Evolutionary conservation across 106 monocot species (phyloP).

Genomic region (Xerophyta viscosa): DNA sequence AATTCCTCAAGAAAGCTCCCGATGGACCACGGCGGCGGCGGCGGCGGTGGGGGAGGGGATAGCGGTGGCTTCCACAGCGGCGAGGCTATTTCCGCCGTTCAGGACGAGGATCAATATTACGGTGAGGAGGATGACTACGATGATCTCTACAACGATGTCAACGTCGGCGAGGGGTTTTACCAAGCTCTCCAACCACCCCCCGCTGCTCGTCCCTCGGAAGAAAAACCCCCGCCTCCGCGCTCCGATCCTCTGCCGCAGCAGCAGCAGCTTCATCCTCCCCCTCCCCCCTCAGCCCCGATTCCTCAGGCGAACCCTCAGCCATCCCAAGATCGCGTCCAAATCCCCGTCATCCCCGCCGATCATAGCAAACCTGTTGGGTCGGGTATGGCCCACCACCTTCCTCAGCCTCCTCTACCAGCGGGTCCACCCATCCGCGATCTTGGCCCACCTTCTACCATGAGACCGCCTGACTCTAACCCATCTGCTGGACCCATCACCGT

Average conservation of each 20-base stretch:
- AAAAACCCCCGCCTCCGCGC: neutral
- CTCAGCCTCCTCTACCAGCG: neutral
- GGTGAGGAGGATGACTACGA: conserved; percentile 84
- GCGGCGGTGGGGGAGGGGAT: no score
- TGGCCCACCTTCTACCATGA: no score
- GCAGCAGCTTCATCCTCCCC: conserved; percentile 12
- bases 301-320: no score
- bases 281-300: no score
- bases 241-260: conserved; percentile 4
- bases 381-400: no score
- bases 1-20: no score
- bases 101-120: conserved; percentile 64
- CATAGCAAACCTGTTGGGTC: no score
- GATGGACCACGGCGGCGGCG: conserved; percentile 23
- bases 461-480: no score
- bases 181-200: conserved; percentile 21
- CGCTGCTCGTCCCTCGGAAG: no score
- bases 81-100: conserved; percentile 73
- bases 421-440: neutral
- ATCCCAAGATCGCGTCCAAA: conserved; percentile 21
- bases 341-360: conserved; percentile 18
- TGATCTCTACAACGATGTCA: conserved; percentile 94
- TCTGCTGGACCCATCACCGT: neutral
- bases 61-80: conserved; percentile 26
- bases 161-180: conserved; percentile 72